Conservation (phyloP, 208 protist genomes). For the Kentomonas sorsogonicus region DNA sequence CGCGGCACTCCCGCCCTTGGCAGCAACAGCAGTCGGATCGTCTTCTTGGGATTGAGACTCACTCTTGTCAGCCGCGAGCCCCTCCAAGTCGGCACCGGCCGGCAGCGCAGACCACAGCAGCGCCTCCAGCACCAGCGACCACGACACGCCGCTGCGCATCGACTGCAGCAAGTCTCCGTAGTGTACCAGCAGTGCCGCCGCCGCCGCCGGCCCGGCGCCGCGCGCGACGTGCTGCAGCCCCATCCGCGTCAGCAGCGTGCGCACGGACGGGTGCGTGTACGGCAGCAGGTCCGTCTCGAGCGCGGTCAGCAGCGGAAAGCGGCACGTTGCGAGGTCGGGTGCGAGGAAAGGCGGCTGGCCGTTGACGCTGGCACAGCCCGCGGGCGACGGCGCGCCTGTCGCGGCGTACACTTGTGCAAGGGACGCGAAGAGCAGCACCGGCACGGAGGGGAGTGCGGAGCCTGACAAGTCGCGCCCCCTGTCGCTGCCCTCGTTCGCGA, state of each 20-base stretch:
- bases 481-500: too few species aligned
- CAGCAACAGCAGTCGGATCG: not conserved
- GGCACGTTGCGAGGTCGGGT: too few species aligned
- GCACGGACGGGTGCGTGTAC: conserved; percentile 10
- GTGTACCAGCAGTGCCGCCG: conserved; percentile 25
- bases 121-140: conserved; percentile 32
- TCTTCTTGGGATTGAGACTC: too few species aligned
- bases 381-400: too few species aligned
- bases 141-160: conserved; percentile 24
- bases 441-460: too few species aligned
- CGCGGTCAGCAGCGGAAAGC: too few species aligned
- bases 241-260: conserved; percentile 13
- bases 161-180: conserved; percentile 21
- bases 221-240: conserved; percentile 26
- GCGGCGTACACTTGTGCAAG: too few species aligned
- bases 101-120: conserved; percentile 58
- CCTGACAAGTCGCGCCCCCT: too few species aligned
- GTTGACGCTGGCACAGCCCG: too few species aligned
- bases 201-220: conserved; percentile 31
- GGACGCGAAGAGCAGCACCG: too few species aligned
- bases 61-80: not conserved
- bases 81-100: not conserved
- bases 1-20: not conserved
- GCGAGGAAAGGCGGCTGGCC: too few species aligned
- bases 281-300: not conserved